These are phyloP conservation scores for Kazachstania africana DNA, from an alignment of 805 yeast species.

Conservation along the genomic window DNA sequence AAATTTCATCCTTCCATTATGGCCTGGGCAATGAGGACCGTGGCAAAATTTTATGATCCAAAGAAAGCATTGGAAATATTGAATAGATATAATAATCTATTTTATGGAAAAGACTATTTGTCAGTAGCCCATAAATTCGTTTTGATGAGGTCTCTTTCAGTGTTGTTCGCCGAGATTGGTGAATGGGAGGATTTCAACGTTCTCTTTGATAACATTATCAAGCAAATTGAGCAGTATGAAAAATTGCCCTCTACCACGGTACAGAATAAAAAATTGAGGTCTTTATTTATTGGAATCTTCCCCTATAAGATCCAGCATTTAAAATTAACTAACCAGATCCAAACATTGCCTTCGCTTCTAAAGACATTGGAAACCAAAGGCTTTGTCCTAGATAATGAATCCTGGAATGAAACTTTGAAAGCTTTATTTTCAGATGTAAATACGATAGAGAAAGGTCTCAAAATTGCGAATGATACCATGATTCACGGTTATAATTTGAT, in stretches of 20 bases:
- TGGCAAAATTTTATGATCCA: constrained; percentile 23
- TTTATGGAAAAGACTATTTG: constrained; percentile 15
- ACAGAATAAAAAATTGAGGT: constrained; percentile 10
- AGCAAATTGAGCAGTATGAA: constrained; percentile 10
- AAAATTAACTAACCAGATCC: constrained; percentile 7
- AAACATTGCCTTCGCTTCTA: constrained; percentile 12
- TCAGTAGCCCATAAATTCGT: constrained; percentile 18
- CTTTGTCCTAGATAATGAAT: constrained; percentile 22
- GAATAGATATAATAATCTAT: constrained; percentile 21
- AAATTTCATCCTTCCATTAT: constrained; percentile 25
- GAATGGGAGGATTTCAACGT: constrained; percentile 23
- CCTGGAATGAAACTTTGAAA: constrained; percentile 23
- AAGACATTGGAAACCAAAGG: constrained; percentile 14
- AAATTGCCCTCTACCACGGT: constrained; percentile 15
- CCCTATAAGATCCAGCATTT: constrained; percentile 15
- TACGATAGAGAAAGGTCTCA: constrained; percentile 24
- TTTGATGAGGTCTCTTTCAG: constrained; percentile 23
- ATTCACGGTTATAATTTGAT: constrained; percentile 28
- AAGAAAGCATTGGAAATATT: constrained; percentile 25
- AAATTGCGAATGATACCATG: constrained; percentile 22
- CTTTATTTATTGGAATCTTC: constrained; percentile 14
- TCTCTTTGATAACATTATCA: constrained; percentile 12
- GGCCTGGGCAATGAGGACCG: constrained; percentile 26
- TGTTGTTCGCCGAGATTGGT: constrained; percentile 23
- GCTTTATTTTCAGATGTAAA: constrained; percentile 16